Percentiles rank a stretch among this genome's conserved stretches.
Evolutionary conservation across 306 rosid species (phyloP).

Genomic region (Corylus americana): DNA sequence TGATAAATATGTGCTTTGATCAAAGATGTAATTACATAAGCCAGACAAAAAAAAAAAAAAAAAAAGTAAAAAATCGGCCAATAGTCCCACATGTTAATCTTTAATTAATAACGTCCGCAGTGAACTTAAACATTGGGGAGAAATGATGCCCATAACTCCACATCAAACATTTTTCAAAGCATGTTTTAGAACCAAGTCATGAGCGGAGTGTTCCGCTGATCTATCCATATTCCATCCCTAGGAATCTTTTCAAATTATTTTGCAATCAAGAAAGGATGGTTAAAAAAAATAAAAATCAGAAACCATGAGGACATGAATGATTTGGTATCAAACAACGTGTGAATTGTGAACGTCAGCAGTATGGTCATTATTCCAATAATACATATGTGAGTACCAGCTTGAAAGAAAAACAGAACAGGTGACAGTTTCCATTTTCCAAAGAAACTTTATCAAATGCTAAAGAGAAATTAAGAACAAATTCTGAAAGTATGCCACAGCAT

Average conservation of each 20-base stretch:
- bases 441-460: not conserved
- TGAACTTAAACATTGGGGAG: not conserved
- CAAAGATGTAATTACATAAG: not conserved
- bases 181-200: not conserved
- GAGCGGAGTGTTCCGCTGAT: not conserved
- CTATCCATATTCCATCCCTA: not conserved
- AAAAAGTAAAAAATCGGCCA: not conserved
- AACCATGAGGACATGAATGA: not conserved
- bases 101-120: not conserved
- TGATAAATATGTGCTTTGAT: not conserved
- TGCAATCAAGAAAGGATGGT: not conserved
- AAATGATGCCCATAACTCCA: not conserved
- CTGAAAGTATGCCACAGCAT: not conserved
- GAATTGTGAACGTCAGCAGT: not conserved
- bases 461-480: not conserved
- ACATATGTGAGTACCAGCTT: not conserved
- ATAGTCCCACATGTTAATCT: not conserved
- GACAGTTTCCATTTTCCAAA: not conserved
- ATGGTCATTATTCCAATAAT: not conserved
- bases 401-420: not conserved
- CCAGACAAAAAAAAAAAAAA: not conserved
- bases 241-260: not conserved
- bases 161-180: not conserved
- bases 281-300: not conserved
- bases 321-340: not conserved